phyloP scores from a whole-genome alignment of 179 eudicot species.

The Monotropa hypopitys region DNA sequence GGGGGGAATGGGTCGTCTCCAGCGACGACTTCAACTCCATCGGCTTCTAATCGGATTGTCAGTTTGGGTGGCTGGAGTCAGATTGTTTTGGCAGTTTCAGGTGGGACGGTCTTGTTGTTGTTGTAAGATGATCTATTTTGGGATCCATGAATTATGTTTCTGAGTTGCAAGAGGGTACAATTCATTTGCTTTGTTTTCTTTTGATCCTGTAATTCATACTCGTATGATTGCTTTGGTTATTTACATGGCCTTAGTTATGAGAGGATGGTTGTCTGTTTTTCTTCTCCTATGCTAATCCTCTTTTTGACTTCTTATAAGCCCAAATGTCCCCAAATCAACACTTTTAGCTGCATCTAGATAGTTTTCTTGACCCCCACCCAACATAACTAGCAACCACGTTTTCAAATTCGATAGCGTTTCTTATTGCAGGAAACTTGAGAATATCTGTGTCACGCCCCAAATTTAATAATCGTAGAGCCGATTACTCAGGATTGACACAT shows the following conservation, averaged over 20 bases:
- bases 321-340: neutral
- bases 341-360: neutral
- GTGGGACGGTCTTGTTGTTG: constrained; percentile 29
- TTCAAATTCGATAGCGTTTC: neutral
- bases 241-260: neutral
- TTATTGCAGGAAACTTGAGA: neutral
- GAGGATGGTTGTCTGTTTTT: neutral
- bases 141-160: constrained; percentile 20
- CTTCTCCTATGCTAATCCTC: neutral
- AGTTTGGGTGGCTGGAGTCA: constrained; percentile 20
- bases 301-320: neutral
- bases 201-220: constrained; percentile 14
- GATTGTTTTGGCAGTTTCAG: constrained; percentile 30
- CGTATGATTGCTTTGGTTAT: constrained; percentile 9
- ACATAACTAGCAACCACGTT: neutral
- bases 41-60: constrained; percentile 16
- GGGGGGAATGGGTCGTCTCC: constrained; percentile 17
- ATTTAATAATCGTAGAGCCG: too few species aligned
- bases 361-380: neutral
- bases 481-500: too few species aligned
- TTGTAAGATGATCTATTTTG: constrained; percentile 15
- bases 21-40: constrained; percentile 16
- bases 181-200: constrained; percentile 26
- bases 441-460: neutral
- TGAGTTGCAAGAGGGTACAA: constrained; percentile 13